These are phyloP conservation scores for Neofusicoccum parvum DNA, from an alignment of 2,329 filamentous ascomycete species.

Conservation along the genomic window DNA sequence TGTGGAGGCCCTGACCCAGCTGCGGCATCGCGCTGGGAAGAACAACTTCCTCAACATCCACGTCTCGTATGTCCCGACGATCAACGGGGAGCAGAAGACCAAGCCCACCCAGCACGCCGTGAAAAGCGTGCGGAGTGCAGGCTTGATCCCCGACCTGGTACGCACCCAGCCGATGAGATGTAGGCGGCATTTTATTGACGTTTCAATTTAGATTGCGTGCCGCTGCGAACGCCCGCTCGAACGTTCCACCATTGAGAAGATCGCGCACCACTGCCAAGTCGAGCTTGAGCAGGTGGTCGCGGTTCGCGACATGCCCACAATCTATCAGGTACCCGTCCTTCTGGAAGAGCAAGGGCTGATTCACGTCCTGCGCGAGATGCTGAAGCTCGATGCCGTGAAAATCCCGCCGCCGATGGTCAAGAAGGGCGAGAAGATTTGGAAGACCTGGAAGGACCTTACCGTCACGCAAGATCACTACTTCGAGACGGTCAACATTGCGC, in stretches of 20 bases:
- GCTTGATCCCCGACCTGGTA: slow-evolving; percentile 64
- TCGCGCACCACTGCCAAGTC: slow-evolving; percentile 86
- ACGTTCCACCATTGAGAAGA: slow-evolving; percentile 76
- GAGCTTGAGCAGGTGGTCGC: slow-evolving; percentile 81
- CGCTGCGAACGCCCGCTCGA: slow-evolving; percentile 81
- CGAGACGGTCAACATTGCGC: slow-evolving; percentile 74
- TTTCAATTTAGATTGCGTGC: slow-evolving; percentile 72
- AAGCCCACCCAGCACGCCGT: slow-evolving; percentile 96
- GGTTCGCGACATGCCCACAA: slow-evolving; percentile 84
- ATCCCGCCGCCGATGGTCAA: slow-evolving; percentile 58
- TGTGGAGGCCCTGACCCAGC: slow-evolving; percentile 80
- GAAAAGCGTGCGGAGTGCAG: slow-evolving; percentile 78
- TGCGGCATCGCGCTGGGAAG: slow-evolving; percentile 70
- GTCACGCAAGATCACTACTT: slow-evolving; percentile 66
- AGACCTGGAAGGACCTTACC: slow-evolving; percentile 74
- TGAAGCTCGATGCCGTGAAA: slow-evolving; percentile 63
- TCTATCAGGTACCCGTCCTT: slow-evolving; percentile 93
- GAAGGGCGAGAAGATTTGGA: slow-evolving; percentile 72
- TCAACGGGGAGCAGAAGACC: slow-evolving; percentile 82
- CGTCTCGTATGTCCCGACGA: slow-evolving; percentile 83
- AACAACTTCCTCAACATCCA: slow-evolving; percentile 87
- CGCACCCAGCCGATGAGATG: slow-evolving; percentile 25
- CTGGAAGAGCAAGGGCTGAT: slow-evolving; percentile 80
- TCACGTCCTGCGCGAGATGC: slow-evolving; percentile 62
- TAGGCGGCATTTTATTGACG: slow-evolving; percentile 18